Conservation (phyloP, 768 basidiomycete species). For the Boletus subparvulus region DNA sequence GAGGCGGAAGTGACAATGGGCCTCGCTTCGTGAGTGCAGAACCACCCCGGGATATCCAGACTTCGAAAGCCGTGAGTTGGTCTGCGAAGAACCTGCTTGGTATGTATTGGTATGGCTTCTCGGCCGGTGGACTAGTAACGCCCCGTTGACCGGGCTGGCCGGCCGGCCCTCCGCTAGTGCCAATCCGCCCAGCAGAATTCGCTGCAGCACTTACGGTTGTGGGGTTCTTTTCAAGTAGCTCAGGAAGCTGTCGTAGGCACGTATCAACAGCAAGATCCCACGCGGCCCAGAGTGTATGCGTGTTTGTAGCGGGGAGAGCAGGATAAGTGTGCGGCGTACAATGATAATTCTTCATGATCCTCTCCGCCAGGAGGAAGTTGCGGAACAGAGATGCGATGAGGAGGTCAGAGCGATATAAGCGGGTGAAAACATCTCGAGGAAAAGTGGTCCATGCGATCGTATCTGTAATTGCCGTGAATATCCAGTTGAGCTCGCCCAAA, state of each 20-base stretch:
- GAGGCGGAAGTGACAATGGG: constrained; percentile 66
- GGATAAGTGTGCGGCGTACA: constrained; percentile 96
- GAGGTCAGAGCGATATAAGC: constrained; percentile 92
- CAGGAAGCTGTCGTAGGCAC: constrained; percentile 90
- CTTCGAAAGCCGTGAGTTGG: constrained; percentile 95
- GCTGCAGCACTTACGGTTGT: constrained; percentile 19
- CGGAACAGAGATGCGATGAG: constrained; percentile 95
- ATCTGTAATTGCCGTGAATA: constrained; percentile 98
- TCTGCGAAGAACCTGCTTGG: constrained; percentile 94
- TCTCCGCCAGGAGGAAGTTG: constrained; percentile 94
- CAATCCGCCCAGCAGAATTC: constrained; percentile 18
- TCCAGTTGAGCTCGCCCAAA: constrained; percentile 99
- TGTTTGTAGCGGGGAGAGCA: constrained; percentile 91
- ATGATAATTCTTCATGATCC: constrained; percentile 97
- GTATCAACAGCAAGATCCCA: constrained; percentile 98
- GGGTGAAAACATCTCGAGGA: constrained; percentile 88
- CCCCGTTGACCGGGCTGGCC: constrained; percentile 22
- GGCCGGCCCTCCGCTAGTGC: constrained; percentile 7
- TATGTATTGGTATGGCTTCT: constrained; percentile 68
- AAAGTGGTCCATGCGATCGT: constrained; percentile 99
- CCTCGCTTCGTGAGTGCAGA: constrained; percentile 79
- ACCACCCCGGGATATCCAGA: constrained; percentile 95
- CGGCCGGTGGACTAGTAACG: constrained; percentile 23
- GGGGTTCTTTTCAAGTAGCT: constrained; percentile 55
- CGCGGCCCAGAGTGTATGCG: constrained; percentile 92